phyloP scores from a whole-genome alignment of 495 filamentous ascomycete genomes.

The Niebla homalea region DNA sequence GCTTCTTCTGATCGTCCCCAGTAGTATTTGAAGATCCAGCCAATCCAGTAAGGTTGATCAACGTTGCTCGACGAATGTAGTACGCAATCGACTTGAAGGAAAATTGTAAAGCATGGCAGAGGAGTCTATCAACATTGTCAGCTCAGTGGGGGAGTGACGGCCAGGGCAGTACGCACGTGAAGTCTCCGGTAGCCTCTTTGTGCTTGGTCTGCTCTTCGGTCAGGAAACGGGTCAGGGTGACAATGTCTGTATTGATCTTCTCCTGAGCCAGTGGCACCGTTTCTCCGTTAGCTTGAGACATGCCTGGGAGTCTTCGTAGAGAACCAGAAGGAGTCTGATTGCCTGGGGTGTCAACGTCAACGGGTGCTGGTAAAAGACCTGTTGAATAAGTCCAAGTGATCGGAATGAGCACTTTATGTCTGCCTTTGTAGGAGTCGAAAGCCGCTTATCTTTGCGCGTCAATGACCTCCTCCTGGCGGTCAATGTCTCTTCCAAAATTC shows the following conservation, averaged over 20 bases:
- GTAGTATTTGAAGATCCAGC: slow-evolving; percentile 91
- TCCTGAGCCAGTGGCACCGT: slow-evolving; percentile 39
- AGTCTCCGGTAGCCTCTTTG: slow-evolving; percentile 92
- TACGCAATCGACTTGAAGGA: slow-evolving; percentile 99
- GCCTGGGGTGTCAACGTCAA: neutral
- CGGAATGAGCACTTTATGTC: neutral
- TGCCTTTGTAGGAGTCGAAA: too few species aligned
- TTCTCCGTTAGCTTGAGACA: slow-evolving; percentile 20
- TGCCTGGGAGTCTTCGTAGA: neutral
- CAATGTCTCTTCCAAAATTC: too few species aligned
- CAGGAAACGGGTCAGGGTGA: slow-evolving; percentile 88
- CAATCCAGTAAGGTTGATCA: slow-evolving; percentile 91
- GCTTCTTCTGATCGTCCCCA: slow-evolving; percentile 98
- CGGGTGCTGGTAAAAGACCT: neutral
- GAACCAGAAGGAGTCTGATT: too few species aligned
- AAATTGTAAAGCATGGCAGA: slow-evolving; percentile 97
- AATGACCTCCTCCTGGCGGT: neutral
- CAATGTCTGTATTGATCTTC: slow-evolving; percentile 86
- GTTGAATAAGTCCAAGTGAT: neutral
- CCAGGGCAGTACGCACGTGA: slow-evolving; percentile 55
- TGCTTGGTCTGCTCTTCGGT: slow-evolving; percentile 91
- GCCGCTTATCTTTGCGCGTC: neutral
- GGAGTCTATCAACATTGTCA: slow-evolving; percentile 42
- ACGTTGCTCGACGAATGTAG: slow-evolving; percentile 94
- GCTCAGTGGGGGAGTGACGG: neutral